Percentiles rank a stretch among this genome's conserved stretches.
phyloP scores from a whole-genome alignment of 805 yeast species.

The Candida coleopterorum region DNA sequence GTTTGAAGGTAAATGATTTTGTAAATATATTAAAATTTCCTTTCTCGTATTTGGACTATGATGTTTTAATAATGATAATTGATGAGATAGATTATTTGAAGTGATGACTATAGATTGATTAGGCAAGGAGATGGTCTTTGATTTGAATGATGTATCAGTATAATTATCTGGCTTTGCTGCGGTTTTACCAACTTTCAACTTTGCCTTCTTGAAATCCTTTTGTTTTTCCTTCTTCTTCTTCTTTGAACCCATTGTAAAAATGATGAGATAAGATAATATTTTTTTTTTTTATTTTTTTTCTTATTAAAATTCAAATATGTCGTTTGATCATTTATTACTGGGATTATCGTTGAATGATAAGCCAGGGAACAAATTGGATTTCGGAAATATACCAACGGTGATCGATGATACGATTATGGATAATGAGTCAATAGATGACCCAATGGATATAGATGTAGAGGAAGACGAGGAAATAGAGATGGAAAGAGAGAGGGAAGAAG shows the following conservation, averaged over 20 bases:
- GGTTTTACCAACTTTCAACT: slow-evolving; percentile 84
- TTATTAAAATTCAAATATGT: neutral
- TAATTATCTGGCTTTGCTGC: slow-evolving; percentile 64
- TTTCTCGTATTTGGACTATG: slow-evolving; percentile 67
- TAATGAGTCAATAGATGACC: slow-evolving; percentile 21
- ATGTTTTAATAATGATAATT: slow-evolving; percentile 68
- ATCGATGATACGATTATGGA: neutral
- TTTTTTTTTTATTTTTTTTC: slow-evolving; percentile 1
- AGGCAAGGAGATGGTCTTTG: slow-evolving; percentile 53
- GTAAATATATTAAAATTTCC: slow-evolving; percentile 58
- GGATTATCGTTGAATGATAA: neutral
- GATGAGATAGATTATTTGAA: slow-evolving; percentile 44
- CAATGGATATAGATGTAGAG: slow-evolving; percentile 19
- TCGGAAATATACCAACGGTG: neutral
- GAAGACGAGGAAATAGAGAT: slow-evolving; percentile 6
- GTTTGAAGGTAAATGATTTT: slow-evolving; percentile 46
- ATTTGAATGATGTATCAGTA: slow-evolving; percentile 82
- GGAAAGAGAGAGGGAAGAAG: slow-evolving; percentile 2
- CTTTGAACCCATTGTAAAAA: slow-evolving; percentile 36
- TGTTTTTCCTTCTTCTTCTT: slow-evolving; percentile 59
- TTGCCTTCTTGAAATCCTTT: slow-evolving; percentile 72
- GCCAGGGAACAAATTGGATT: neutral
- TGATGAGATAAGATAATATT: slow-evolving; percentile 1
- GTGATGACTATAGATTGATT: slow-evolving; percentile 30
- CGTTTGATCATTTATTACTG: neutral